Conservation (phyloP, 257 asterid genomes). For the Jaltomata sinuosa region DNA sequence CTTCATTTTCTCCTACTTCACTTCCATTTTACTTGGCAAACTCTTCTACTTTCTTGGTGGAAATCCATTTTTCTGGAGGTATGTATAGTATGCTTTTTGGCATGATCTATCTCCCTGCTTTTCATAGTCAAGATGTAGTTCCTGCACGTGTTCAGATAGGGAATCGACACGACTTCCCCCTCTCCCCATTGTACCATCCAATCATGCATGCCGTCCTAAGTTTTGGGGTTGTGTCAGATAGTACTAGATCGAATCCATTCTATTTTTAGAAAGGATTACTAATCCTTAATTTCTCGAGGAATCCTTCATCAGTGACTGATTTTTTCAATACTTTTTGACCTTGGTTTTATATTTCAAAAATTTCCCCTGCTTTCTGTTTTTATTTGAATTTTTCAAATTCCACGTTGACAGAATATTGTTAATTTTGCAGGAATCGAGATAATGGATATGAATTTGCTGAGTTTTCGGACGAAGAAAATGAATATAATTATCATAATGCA, state of each 20-base stretch:
- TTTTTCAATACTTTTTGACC: too few relatives aligned
- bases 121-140: neutral
- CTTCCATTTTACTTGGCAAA: slow-evolving; percentile 61
- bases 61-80: slow-evolving; percentile 67
- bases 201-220: neutral
- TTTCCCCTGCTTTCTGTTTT: neutral
- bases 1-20: slow-evolving; percentile 60
- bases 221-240: too few relatives aligned
- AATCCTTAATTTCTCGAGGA: neutral
- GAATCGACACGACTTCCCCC: neutral
- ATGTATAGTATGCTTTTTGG: neutral
- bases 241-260: too few relatives aligned
- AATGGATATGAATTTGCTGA: slow-evolving; percentile 28
- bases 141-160: neutral
- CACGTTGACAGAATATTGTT: neutral
- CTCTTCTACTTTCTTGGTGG: slow-evolving; percentile 69
- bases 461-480: slow-evolving; percentile 51
- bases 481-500: neutral
- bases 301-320: neutral
- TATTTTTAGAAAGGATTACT: too few relatives aligned
- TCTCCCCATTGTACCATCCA: neutral
- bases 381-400: neutral
- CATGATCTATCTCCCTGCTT: neutral
- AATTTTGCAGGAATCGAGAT: slow-evolving; percentile 41
- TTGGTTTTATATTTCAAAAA: too few relatives aligned